Conservation (phyloP, 306 rosid species). For the Aeschynomene evenia region DNA sequence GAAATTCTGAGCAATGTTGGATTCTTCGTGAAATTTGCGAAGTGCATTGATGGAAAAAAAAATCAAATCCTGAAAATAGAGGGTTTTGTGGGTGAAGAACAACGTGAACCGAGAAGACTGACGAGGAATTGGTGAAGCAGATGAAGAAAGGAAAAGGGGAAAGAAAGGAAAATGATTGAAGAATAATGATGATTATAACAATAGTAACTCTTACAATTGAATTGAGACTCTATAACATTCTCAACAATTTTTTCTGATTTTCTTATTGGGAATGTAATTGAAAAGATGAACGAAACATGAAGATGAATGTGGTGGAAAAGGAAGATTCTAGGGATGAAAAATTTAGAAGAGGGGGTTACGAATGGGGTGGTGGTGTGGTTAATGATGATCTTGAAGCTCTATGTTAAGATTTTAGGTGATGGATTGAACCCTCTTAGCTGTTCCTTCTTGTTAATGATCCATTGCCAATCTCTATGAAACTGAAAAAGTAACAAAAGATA, state of each 20-base stretch:
- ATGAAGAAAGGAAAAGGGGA: neutral
- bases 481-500: constrained; percentile 4
- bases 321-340: neutral
- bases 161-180: neutral
- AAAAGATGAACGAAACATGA: neutral
- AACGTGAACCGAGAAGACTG: constrained; percentile 8
- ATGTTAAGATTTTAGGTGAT: neutral
- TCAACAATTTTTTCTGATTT: neutral
- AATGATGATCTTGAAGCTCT: constrained; percentile 21
- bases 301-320: neutral
- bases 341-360: neutral
- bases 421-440: constrained; percentile 19
- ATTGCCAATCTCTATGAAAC: constrained; percentile 41
- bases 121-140: constrained; percentile 17
- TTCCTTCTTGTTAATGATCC: constrained; percentile 23
- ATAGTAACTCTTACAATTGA: neutral
- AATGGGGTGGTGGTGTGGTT: constrained; percentile 14
- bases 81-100: constrained; percentile 8
- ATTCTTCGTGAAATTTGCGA: constrained; percentile 34
- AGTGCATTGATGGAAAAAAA: constrained; percentile 42
- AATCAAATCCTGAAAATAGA: constrained; percentile 42
- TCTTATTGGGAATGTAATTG: neutral
- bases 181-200: neutral
- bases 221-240: neutral
- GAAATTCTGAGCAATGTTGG: neutral